A percentile compares a stretch with the other conserved stretches of the same genome.
phyloP scores from a whole-genome alignment of 2,329 filamentous ascomycete genomes.

The Pseudopithomyces maydicus region DNA sequence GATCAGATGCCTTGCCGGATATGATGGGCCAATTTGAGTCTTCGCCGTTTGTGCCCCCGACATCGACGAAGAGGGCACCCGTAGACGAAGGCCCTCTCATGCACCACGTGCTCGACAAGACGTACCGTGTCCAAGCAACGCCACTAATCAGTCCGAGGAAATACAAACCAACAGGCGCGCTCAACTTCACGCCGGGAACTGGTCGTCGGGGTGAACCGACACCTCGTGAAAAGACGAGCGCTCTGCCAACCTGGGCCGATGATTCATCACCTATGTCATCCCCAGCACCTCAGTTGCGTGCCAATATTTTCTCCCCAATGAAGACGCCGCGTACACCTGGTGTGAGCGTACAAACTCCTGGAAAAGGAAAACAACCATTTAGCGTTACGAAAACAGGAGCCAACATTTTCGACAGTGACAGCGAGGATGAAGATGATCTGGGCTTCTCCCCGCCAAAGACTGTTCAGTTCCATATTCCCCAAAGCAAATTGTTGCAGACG shows the following conservation, averaged over 20 bases:
- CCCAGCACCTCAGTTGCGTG: conserved; percentile 79
- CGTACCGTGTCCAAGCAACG: conserved; percentile 90
- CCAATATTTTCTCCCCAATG: conserved; percentile 82
- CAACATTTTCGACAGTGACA: conserved; percentile 72
- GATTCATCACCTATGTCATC: conserved; percentile 57
- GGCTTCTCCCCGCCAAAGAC: conserved; percentile 90
- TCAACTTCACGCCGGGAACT: conserved; percentile 42
- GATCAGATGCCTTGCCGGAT: conserved; percentile 43
- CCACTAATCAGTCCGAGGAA: conserved; percentile 71
- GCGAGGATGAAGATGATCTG: conserved; percentile 59
- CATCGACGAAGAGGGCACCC: conserved; percentile 33
- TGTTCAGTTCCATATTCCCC: conserved; percentile 81
- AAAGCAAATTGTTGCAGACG: conserved; percentile 78
- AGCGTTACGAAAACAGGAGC: conserved; percentile 54
- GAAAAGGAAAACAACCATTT: conserved; percentile 45
- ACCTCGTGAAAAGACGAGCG: conserved; percentile 26
- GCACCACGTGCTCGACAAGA: conserved; percentile 93
- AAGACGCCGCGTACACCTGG: conserved; percentile 73
- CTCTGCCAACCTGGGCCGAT: conserved; percentile 33
- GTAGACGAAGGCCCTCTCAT: conserved; percentile 74
- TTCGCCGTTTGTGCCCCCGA: conserved; percentile 58
- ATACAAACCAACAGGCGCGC: conserved; percentile 46
- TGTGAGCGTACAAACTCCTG: conserved; percentile 80
- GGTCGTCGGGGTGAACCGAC: conserved; percentile 33
- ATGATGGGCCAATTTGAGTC: conserved; percentile 50